phyloP scores from a whole-genome alignment of 768 basidiomycete genomes.

The Rhizopogon vinicolor region DNA sequence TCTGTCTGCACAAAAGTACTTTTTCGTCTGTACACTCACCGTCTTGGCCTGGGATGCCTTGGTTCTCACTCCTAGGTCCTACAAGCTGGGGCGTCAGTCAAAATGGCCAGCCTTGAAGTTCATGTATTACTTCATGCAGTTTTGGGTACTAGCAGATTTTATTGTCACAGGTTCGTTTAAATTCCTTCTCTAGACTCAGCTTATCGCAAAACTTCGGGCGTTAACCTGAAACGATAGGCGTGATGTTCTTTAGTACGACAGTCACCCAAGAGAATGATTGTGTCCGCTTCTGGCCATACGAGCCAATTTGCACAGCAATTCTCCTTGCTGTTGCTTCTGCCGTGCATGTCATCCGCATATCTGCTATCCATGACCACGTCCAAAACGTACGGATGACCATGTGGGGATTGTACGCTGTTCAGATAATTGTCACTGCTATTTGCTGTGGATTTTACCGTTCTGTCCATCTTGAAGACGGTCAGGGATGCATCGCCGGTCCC shows the following conservation, averaged over 20 bases:
- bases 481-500: slow-evolving; percentile 86
- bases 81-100: slow-evolving; percentile 57
- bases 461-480: slow-evolving; percentile 69
- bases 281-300: slow-evolving; percentile 72
- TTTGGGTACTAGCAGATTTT: slow-evolving; percentile 80
- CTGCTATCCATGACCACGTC: slow-evolving; percentile 73
- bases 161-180: slow-evolving; percentile 55
- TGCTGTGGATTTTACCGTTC: slow-evolving; percentile 78
- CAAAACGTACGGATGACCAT: slow-evolving; percentile 50
- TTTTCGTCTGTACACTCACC: slow-evolving; percentile 85
- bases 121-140: slow-evolving; percentile 67
- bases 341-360: slow-evolving; percentile 73
- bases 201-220: background rate
- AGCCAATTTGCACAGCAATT: slow-evolving; percentile 81
- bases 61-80: slow-evolving; percentile 76
- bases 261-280: slow-evolving; percentile 54
- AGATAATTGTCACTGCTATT: slow-evolving; percentile 68
- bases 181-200: background rate
- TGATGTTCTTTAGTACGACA: slow-evolving; percentile 80
- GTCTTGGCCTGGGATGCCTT: slow-evolving; percentile 89
- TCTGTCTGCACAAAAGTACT: slow-evolving; percentile 83
- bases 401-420: slow-evolving; percentile 56
- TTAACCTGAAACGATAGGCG: slow-evolving; percentile 39
- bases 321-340: slow-evolving; percentile 67
- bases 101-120: slow-evolving; percentile 77